Evolutionary conservation across 495 filamentous ascomycete species (phyloP).

Genomic region (Cenococcum geophilum): DNA sequence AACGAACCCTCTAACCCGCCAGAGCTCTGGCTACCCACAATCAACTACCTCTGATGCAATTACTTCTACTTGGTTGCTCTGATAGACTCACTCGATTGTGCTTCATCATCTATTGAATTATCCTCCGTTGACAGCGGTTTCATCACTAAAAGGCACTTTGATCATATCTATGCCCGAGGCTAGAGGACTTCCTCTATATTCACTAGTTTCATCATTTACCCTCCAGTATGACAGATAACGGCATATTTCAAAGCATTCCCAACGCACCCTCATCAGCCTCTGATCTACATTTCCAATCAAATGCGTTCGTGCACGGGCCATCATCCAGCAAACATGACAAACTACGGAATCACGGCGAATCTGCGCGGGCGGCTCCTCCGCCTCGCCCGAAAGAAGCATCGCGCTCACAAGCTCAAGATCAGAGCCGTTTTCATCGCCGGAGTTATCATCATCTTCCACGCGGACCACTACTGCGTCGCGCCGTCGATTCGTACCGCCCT

Average conservation of each 20-base stretch:
- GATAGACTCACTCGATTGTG: no score
- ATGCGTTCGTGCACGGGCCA: neutral
- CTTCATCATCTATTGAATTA: no score
- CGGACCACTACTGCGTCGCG: neutral
- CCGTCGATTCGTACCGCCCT: neutral
- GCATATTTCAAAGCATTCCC: neutral
- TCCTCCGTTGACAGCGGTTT: no score
- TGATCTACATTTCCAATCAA: neutral
- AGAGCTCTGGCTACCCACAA: no score
- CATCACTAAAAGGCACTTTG: no score
- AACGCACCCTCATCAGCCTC: neutral
- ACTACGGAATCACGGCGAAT: neutral
- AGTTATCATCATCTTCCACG: neutral
- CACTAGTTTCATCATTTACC: neutral
- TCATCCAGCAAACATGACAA: neutral
- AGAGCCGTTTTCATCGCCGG: neutral
- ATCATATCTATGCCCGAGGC: no score
- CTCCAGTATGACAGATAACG: neutral
- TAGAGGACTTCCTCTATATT: neutral
- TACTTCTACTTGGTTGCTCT: no score
- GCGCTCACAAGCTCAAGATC: neutral
- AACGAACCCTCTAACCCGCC: no score
- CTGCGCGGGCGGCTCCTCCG: no score
- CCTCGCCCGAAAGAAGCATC: neutral
- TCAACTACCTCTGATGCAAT: no score